Percentiles rank a stretch among this genome's conserved stretches.
Conservation (phyloP, 2,329 filamentous ascomycete genomes). For the Dactylella cylindrospora region DNA sequence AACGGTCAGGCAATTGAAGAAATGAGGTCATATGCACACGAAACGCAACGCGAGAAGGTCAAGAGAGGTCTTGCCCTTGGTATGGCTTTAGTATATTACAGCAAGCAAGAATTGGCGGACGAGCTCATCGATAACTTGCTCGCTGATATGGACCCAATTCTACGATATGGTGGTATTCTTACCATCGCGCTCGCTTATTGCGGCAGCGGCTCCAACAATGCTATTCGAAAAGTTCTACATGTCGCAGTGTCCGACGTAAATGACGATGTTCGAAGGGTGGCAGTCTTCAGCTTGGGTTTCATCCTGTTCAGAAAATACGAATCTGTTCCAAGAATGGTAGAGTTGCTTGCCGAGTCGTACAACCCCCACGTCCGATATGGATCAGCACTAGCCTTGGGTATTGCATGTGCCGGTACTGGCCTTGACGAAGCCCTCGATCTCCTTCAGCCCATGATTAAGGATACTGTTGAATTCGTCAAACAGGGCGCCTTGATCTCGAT, state of each 20-base stretch:
- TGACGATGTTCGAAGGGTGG: conserved; percentile 91
- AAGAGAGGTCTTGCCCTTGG: conserved; percentile 92
- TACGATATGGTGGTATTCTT: conserved; percentile 97
- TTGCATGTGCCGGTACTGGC: conserved; percentile 94
- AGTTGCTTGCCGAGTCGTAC: conserved; percentile 95
- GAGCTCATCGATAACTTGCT: conserved; percentile 90
- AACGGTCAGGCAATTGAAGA: conserved; percentile 90
- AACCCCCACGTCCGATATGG: conserved; percentile 98
- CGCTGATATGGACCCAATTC: conserved; percentile 86
- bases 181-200: conserved; percentile 98
- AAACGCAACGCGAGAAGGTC: conserved; percentile 98
- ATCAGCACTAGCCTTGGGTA: conserved; percentile 96
- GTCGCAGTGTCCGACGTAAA: conserved; percentile 97
- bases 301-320: conserved; percentile 97
- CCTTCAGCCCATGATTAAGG: conserved; percentile 98
- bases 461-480: conserved; percentile 95
- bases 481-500: conserved; percentile 93
- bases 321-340: conserved; percentile 97
- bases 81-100: conserved; percentile 98
- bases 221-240: conserved; percentile 90
- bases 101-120: conserved; percentile 89
- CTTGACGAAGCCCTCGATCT: conserved; percentile 95
- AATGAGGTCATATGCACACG: conserved; percentile 96
- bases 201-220: conserved; percentile 97
- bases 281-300: conserved; percentile 96